Evolutionary conservation across 148 eudicot species (phyloP).

Genomic region (Pouteria glomerata): DNA sequence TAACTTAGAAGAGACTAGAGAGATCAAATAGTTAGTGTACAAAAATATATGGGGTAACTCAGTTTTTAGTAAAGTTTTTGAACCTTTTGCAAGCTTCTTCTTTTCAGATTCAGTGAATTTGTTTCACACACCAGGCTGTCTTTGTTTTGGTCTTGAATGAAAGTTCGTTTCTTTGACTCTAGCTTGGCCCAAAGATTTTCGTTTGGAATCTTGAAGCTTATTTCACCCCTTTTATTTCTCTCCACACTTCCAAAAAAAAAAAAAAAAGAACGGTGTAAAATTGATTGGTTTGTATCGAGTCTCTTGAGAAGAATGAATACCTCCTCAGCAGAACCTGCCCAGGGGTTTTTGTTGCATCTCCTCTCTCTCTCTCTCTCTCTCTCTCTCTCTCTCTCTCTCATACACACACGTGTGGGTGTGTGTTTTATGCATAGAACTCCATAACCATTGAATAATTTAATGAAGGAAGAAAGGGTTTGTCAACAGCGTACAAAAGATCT

Average conservation of each 20-base stretch:
- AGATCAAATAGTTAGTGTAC: too few species aligned
- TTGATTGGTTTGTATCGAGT: too few species aligned
- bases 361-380: neutral
- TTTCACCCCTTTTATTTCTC: too few species aligned
- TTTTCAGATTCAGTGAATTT: neutral
- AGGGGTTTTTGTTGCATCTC: too few species aligned
- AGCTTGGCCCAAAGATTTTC: neutral
- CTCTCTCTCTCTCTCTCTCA: slow-evolving; percentile 3
- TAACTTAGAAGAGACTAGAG: neutral
- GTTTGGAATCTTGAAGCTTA: neutral
- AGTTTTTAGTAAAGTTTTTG: slow-evolving; percentile 3
- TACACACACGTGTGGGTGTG: neutral
- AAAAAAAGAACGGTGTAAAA: too few species aligned
- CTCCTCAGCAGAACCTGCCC: too few species aligned
- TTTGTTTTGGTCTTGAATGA: neutral
- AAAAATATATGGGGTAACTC: slow-evolving; percentile 14
- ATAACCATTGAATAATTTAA: neutral
- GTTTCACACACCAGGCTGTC: neutral
- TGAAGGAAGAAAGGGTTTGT: neutral
- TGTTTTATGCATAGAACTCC: neutral
- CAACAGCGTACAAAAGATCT: neutral
- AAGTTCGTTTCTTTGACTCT: neutral
- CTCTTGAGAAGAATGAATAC: too few species aligned
- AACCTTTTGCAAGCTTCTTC: neutral
- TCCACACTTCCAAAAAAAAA: too few species aligned